These are phyloP conservation scores for Emergomyces orientalis DNA, from an alignment of 2,329 filamentous ascomycete species.

Conservation along the genomic window DNA sequence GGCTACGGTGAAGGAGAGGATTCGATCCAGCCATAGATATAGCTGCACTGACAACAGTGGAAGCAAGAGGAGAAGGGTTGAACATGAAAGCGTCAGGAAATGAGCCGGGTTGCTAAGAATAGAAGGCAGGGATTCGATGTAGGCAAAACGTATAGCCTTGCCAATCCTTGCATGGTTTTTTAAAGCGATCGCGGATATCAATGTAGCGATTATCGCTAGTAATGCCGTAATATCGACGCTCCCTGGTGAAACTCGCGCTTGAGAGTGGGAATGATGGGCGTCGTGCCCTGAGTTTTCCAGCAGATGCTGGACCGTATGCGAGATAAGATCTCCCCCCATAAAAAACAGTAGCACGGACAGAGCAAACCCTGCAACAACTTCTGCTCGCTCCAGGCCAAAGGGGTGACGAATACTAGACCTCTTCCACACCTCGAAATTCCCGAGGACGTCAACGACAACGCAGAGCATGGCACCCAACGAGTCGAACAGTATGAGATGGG, in stretches of 20 bases:
- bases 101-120: slow-evolving; percentile 93
- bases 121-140: slow-evolving; percentile 70
- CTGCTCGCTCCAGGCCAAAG: slow-evolving; percentile 81
- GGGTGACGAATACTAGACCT: slow-evolving; percentile 86
- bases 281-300: slow-evolving; percentile 68
- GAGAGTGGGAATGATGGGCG: slow-evolving; percentile 59
- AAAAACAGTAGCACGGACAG: slow-evolving; percentile 96
- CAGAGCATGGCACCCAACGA: slow-evolving; percentile 86
- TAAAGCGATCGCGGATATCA: slow-evolving; percentile 76
- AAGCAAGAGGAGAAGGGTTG: slow-evolving; percentile 66
- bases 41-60: slow-evolving; percentile 73
- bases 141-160: slow-evolving; percentile 77
- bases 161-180: slow-evolving; percentile 89
- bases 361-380: slow-evolving; percentile 90
- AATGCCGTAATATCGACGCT: slow-evolving; percentile 72
- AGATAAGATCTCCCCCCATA: slow-evolving; percentile 91
- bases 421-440: slow-evolving; percentile 97
- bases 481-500: slow-evolving; percentile 90
- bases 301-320: slow-evolving; percentile 87
- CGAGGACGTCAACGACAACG: slow-evolving; percentile 81
- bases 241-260: slow-evolving; percentile 61
- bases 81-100: slow-evolving; percentile 84
- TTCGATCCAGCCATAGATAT: slow-evolving; percentile 72
- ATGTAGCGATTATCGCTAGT: slow-evolving; percentile 69
- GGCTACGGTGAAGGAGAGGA: slow-evolving; percentile 72